Conservation (phyloP, 2,329 filamentous ascomycete species). For the Diaporthe sp. region DNA sequence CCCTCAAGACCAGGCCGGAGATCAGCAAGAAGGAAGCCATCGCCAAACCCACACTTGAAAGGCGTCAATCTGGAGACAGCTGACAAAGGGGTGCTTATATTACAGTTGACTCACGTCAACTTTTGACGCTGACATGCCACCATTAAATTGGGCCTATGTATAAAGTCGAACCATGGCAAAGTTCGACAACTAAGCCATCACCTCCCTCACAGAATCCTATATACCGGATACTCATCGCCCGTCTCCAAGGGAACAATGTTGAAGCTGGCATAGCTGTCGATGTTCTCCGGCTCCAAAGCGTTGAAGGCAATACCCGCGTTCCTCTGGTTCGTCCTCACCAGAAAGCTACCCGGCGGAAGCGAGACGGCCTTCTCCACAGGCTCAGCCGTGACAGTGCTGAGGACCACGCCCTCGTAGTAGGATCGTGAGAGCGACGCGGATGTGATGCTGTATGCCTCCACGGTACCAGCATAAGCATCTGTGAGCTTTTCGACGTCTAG, state of each 20-base stretch:
- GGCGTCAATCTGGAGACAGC: not conserved
- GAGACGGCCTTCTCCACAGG: not conserved
- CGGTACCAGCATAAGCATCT: not conserved
- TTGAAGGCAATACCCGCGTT: conserved; percentile 8
- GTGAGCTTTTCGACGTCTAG: conserved; percentile 5
- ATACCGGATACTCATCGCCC: conserved; percentile 3
- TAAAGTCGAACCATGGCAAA: not conserved
- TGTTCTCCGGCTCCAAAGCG: conserved; percentile 7
- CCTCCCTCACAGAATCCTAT: not conserved
- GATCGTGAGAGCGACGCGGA: not conserved
- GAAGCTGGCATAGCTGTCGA: conserved; percentile 20
- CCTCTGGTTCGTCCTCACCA: conserved; percentile 18
- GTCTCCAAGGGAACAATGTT: not conserved
- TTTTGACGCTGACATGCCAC: not conserved
- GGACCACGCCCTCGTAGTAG: conserved; percentile 8
- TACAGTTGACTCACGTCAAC: not conserved
- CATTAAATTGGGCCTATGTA: not conserved
- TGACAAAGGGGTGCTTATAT: not conserved
- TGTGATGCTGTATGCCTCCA: conserved; percentile 9
- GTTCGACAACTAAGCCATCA: not conserved
- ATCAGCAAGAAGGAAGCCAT: not conserved
- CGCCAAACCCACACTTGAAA: not conserved
- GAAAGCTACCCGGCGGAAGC: not conserved
- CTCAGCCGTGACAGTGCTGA: conserved; percentile 6
- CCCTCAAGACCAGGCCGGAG: not conserved